Conservation (phyloP, 176 grass and related monocot genomes). For the Miscanthus lutarioriparius region DNA sequence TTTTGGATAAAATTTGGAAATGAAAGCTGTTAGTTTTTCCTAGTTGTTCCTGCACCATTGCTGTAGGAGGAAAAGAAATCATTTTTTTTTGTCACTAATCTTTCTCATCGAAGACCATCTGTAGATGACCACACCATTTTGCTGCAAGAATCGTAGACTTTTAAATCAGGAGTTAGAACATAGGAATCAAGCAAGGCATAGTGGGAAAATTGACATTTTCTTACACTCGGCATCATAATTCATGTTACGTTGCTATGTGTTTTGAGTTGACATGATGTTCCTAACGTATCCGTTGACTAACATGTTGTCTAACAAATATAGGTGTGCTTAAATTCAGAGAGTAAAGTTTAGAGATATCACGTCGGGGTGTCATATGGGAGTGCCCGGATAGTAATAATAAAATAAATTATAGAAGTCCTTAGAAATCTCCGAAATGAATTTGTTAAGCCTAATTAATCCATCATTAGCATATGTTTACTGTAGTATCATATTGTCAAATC, state of each 20-base stretch:
- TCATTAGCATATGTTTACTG: too few species aligned
- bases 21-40: conserved; percentile 17
- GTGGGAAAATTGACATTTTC: not conserved
- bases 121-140: conserved; percentile 44
- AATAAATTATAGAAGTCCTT: too few species aligned
- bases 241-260: not conserved
- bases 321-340: too few species aligned
- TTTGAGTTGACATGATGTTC: not conserved
- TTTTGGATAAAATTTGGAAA: conserved; percentile 55
- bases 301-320: not conserved
- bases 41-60: conserved; percentile 26
- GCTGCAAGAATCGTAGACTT: conserved; percentile 28
- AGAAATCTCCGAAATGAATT: too few species aligned
- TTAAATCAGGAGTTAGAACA: conserved; percentile 19
- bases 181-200: conserved; percentile 14
- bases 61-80: conserved; percentile 21
- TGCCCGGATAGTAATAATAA: too few species aligned
- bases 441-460: too few species aligned
- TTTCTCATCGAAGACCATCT: conserved; percentile 32
- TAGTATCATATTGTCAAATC: too few species aligned
- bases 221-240: not conserved
- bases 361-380: too few species aligned
- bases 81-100: conserved; percentile 15
- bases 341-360: too few species aligned
- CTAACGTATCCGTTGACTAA: not conserved